A percentile compares a stretch with the other conserved stretches of the same genome.
Conservation (phyloP, 2,329 filamentous ascomycete genomes). For the Calonectria leucothoes region DNA sequence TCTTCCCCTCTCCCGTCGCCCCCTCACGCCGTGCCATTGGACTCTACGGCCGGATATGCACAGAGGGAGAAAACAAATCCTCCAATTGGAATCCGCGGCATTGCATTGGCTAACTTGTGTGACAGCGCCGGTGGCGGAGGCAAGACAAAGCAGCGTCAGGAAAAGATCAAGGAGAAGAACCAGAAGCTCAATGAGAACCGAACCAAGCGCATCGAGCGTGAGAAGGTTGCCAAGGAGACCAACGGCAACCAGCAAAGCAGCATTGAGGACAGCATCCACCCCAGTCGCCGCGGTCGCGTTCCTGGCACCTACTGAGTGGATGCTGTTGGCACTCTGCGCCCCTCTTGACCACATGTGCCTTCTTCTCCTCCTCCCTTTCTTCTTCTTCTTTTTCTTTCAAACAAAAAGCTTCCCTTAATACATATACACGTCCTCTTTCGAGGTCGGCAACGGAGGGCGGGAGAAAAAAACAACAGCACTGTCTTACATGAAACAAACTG, state of each 20-base stretch:
- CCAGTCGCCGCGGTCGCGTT: constrained; percentile 58
- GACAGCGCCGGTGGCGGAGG: constrained; percentile 84
- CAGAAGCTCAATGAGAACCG: constrained; percentile 80
- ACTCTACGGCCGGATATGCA: neutral
- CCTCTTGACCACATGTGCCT: neutral
- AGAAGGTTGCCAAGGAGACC: constrained; percentile 52
- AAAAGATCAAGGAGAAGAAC: constrained; percentile 89
- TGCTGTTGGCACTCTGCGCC: neutral
- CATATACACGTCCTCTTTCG: neutral
- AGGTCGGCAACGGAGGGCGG: neutral
- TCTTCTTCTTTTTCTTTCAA: neutral
- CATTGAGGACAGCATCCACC: constrained; percentile 59
- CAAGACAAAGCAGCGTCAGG: constrained; percentile 76
- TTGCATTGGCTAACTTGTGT: constrained; percentile 8
- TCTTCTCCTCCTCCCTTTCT: too few species aligned
- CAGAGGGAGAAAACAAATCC: neutral
- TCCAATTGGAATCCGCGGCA: neutral
- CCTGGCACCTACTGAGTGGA: constrained; percentile 31
- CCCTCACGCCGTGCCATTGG: neutral
- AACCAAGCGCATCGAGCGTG: constrained; percentile 58
- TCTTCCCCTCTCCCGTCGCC: neutral
- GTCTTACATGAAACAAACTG: neutral
- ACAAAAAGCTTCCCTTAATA: neutral
- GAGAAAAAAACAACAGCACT: neutral
- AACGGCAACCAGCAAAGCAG: constrained; percentile 39